Evolutionary conservation across 73 alveolate genomes (phyloP).

Genomic region (Paramecium primaurelia): DNA sequence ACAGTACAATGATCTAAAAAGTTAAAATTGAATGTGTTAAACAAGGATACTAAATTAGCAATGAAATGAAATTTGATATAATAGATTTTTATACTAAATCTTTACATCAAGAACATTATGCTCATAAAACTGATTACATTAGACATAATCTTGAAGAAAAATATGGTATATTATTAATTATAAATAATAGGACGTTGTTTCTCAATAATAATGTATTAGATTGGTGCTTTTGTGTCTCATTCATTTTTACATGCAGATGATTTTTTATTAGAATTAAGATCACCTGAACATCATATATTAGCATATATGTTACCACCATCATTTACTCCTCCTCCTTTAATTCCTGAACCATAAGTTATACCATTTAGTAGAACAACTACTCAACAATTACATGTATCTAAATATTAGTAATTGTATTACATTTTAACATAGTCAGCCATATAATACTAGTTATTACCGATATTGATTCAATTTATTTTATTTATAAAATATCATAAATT

Average conservation of each 20-base stretch:
- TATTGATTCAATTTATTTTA: not conserved
- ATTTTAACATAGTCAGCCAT: not conserved
- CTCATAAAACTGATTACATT: constrained; percentile 8
- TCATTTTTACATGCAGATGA: constrained; percentile 19
- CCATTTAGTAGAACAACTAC: not conserved
- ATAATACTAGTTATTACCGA: not conserved
- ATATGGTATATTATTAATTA: not conserved
- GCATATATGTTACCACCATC: not conserved
- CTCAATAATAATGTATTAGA: not conserved
- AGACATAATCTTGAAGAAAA: constrained; percentile 38
- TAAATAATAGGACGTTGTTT: not conserved
- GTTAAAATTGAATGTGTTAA: not conserved
- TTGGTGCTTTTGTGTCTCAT: not conserved
- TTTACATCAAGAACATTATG: not conserved
- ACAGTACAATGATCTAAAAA: not conserved
- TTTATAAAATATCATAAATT: not conserved
- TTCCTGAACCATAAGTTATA: not conserved
- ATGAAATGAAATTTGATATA: constrained; percentile 26
- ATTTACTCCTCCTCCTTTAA: not conserved
- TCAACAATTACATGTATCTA: not conserved
- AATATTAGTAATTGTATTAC: not conserved
- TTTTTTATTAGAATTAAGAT: not conserved
- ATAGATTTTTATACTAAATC: not conserved
- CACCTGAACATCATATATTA: not conserved
- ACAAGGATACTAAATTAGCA: not conserved